phyloP scores from a whole-genome alignment of 495 filamentous ascomycete genomes.

The Neurospora sp. region DNA sequence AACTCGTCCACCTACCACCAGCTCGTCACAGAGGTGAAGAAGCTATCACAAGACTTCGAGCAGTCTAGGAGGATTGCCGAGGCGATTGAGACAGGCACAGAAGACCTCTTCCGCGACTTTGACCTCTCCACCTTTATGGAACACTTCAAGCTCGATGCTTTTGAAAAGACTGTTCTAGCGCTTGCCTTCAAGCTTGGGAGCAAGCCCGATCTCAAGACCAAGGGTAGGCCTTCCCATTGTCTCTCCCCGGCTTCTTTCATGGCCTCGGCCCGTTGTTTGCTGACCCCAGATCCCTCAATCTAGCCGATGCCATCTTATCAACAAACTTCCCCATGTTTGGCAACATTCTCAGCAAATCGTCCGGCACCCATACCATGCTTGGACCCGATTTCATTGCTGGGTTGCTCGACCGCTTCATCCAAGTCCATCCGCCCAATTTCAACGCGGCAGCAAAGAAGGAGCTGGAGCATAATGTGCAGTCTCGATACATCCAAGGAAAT shows the following conservation, averaged over 20 bases:
- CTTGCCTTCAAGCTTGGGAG: constrained; percentile 74
- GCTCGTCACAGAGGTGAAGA: constrained; percentile 74
- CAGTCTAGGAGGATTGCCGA: constrained; percentile 88
- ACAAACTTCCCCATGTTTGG: constrained; percentile 67
- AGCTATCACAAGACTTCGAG: constrained; percentile 65
- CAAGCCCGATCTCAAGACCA: constrained; percentile 71
- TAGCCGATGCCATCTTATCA: constrained; percentile 75
- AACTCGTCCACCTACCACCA: constrained; percentile 70
- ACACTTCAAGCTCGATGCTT: constrained; percentile 81
- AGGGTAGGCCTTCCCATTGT: constrained; percentile 51
- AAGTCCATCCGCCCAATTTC: constrained; percentile 73
- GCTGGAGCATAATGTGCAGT: constrained; percentile 53
- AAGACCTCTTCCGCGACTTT: constrained; percentile 88
- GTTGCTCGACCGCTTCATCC: constrained; percentile 71
- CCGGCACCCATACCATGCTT: constrained; percentile 52
- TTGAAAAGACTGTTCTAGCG: constrained; percentile 81
- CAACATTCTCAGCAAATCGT: constrained; percentile 51
- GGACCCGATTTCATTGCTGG: constrained; percentile 56
- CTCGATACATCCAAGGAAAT: constrained; percentile 48
- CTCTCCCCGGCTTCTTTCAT: constrained; percentile 1
- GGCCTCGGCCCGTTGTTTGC: constrained; percentile 5
- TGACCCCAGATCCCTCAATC: constrained; percentile 21
- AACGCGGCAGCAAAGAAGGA: constrained; percentile 62
- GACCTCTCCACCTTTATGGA: constrained; percentile 87
- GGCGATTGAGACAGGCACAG: constrained; percentile 70